Percentiles rank a stretch among this genome's conserved stretches.
These are phyloP conservation scores for Beauveria sp. DNA, from an alignment of 2,329 filamentous ascomycete species.

Conservation along the genomic window DNA sequence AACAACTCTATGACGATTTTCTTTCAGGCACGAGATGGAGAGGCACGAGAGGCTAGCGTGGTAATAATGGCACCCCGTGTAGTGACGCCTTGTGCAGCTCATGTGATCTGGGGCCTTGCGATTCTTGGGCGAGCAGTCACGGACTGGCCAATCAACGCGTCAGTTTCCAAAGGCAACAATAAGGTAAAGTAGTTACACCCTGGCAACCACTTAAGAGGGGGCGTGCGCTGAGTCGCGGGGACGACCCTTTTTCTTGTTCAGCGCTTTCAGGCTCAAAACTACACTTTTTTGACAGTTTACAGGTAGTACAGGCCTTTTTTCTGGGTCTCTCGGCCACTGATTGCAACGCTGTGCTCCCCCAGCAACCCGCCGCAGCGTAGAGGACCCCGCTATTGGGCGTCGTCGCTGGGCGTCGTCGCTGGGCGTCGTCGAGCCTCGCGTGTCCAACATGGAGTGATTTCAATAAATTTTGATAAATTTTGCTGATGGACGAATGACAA, in stretches of 20 bases:
- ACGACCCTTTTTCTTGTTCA: neutral
- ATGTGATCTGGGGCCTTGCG: slow-evolving; percentile 5
- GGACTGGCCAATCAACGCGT: neutral
- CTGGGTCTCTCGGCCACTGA: neutral
- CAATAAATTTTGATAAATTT: too few relatives aligned
- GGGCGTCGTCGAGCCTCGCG: neutral
- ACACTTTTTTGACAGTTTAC: neutral
- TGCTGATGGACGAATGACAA: too few relatives aligned
- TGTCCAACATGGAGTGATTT: too few relatives aligned
- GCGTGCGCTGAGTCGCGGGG: neutral
- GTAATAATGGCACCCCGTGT: neutral
- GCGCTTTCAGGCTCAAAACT: neutral
- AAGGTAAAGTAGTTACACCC: neutral
- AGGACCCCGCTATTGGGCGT: neutral
- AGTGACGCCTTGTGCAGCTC: neutral
- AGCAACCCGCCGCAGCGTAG: neutral
- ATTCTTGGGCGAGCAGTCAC: neutral
- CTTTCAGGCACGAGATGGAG: neutral
- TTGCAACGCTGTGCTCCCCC: neutral
- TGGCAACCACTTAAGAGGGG: slow-evolving; percentile 1
- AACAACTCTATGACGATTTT: neutral
- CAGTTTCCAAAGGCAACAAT: too few relatives aligned
- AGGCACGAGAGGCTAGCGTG: neutral
- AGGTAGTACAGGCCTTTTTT: neutral
- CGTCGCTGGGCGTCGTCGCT: neutral